phyloP scores from a whole-genome alignment of 2,329 filamentous ascomycete species.

The Aspergillus proliferans region DNA sequence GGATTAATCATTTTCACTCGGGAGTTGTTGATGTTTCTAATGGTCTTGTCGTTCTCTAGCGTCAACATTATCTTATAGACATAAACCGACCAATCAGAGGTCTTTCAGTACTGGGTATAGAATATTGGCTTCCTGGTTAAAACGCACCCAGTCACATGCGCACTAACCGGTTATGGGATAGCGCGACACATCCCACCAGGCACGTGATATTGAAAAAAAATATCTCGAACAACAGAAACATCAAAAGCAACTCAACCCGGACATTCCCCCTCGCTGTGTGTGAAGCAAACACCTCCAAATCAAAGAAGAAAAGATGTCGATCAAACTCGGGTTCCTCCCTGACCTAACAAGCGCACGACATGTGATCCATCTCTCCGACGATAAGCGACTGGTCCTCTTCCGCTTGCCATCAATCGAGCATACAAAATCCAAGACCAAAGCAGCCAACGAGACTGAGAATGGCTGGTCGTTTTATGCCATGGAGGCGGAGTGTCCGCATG shows the following conservation, averaged over 20 bases:
- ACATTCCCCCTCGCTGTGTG: not conserved
- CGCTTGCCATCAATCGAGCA: constrained; percentile 38
- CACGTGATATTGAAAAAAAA: not conserved
- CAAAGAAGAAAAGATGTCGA: not conserved
- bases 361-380: constrained; percentile 38
- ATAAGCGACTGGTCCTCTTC: constrained; percentile 43
- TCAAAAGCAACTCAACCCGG: not conserved
- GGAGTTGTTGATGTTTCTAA: not conserved
- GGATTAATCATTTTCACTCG: not conserved
- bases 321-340: constrained; percentile 24
- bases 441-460: constrained; percentile 27
- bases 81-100: not conserved
- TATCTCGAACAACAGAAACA: not conserved
- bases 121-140: not conserved
- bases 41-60: not conserved
- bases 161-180: not conserved
- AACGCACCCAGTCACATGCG: not conserved
- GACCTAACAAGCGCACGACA: constrained; percentile 37
- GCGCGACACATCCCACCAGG: not conserved
- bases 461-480: constrained; percentile 45
- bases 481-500: constrained; percentile 45
- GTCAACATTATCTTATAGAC: not conserved
- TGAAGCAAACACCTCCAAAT: not conserved
- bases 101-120: not conserved
- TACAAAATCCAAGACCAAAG: constrained; percentile 14